These are phyloP conservation scores for Penicillium thymicola DNA, from an alignment of 2,329 filamentous ascomycete genomes.

Conservation along the genomic window DNA sequence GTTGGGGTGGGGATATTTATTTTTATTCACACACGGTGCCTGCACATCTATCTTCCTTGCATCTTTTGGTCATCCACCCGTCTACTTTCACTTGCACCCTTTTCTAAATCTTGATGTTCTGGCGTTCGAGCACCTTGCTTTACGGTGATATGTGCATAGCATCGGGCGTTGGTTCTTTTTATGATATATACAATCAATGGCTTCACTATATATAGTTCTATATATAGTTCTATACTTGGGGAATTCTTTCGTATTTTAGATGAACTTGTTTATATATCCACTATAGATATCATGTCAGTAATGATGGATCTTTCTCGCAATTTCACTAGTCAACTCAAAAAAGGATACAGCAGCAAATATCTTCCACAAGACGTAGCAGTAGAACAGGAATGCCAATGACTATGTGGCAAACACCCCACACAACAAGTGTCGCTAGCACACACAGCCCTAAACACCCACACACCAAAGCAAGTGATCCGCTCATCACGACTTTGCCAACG, in stretches of 20 bases:
- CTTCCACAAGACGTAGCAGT: too few relatives aligned
- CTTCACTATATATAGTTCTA: background rate
- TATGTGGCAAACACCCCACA: fast-evolving
- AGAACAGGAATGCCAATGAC: background rate
- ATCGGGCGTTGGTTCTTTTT: constrained; percentile 24
- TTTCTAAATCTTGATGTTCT: constrained; percentile 4
- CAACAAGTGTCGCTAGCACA: background rate
- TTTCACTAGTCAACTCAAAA: background rate
- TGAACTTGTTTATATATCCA: background rate
- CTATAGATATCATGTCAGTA: background rate
- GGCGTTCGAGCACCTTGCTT: constrained; percentile 16
- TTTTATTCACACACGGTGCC: background rate
- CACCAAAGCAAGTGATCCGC: background rate
- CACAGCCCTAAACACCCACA: too few relatives aligned
- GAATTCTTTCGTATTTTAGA: background rate
- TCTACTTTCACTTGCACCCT: background rate
- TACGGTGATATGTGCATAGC: constrained; percentile 27
- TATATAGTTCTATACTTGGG: too few relatives aligned
- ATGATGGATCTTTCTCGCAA: background rate
- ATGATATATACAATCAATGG: constrained; percentile 10
- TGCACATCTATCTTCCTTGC: constrained; percentile 9
- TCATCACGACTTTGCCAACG: background rate
- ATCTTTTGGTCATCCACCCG: constrained; percentile 2
- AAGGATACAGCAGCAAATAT: background rate
- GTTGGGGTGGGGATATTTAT: background rate